These are phyloP conservation scores for Barnettozyma hawaiiensis DNA, from an alignment of 1,139 yeast genomes.

Conservation along the genomic window DNA sequence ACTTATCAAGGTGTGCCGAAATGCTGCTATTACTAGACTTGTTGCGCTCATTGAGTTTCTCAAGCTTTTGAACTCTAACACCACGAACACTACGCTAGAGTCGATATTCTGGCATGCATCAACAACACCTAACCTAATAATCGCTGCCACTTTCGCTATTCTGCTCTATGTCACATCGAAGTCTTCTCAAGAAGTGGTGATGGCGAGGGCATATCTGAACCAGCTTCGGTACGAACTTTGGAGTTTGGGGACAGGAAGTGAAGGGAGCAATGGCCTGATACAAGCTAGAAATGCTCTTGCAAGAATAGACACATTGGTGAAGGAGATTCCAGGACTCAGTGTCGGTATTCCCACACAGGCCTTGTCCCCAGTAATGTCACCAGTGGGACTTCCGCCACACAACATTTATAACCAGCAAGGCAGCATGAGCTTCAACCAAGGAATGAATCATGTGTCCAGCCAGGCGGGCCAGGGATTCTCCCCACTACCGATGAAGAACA, in stretches of 20 bases:
- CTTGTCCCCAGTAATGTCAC: slow-evolving; percentile 3
- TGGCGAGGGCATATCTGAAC: slow-evolving; percentile 61
- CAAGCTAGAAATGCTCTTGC: slow-evolving; percentile 67
- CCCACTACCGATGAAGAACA: slow-evolving; percentile 3
- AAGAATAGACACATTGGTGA: slow-evolving; percentile 58
- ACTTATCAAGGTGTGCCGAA: slow-evolving; percentile 65
- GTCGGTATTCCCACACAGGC: slow-evolving; percentile 8
- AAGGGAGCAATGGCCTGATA: slow-evolving; percentile 33
- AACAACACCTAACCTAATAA: slow-evolving; percentile 67
- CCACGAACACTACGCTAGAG: slow-evolving; percentile 42
- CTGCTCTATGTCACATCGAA: slow-evolving; percentile 60
- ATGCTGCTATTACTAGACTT: slow-evolving; percentile 78
- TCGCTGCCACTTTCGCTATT: slow-evolving; percentile 84
- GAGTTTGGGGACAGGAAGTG: slow-evolving; percentile 47
- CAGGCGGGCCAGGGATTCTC: slow-evolving; percentile 1
- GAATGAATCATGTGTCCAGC: slow-evolving; percentile 3
- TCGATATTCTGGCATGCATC: slow-evolving; percentile 73
- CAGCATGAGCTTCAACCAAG: slow-evolving; percentile 10
- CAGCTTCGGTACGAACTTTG: slow-evolving; percentile 73
- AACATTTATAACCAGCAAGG: slow-evolving; percentile 13
- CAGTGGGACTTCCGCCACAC: slow-evolving; percentile 6
- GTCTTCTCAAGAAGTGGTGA: slow-evolving; percentile 53
- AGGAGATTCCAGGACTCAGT: slow-evolving; percentile 54
- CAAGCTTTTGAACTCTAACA: slow-evolving; percentile 42
- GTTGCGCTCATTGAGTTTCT: slow-evolving; percentile 80